A percentile compares a stretch with the other conserved stretches of the same genome.
Evolutionary conservation across 2,329 filamentous ascomycete genomes (phyloP).

Genomic region (Bipolaris victoriae): DNA sequence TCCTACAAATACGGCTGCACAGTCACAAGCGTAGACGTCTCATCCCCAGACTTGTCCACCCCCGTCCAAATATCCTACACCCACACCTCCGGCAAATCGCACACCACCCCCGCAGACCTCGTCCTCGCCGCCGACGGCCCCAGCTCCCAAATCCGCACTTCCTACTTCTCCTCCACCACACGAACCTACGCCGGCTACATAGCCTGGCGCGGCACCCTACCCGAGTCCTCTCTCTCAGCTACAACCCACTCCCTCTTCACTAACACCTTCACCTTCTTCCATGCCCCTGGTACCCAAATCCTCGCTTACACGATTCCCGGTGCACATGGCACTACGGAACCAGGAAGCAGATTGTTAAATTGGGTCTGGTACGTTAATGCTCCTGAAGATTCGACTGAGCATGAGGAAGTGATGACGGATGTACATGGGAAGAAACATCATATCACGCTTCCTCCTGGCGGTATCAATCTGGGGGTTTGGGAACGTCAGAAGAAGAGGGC

Average conservation of each 20-base stretch:
- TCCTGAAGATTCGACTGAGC: constrained; percentile 42
- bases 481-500: constrained; percentile 40
- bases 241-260: constrained; percentile 22
- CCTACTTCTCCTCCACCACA: constrained; percentile 23
- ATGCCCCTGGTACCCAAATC: constrained; percentile 24
- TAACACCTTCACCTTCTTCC: constrained; percentile 30
- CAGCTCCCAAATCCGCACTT: constrained; percentile 28
- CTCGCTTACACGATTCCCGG: constrained; percentile 53
- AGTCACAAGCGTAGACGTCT: constrained; percentile 18
- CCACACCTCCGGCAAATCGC: constrained; percentile 13
- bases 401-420: constrained; percentile 53
- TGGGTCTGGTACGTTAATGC: constrained; percentile 57
- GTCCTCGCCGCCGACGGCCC: constrained; percentile 37
- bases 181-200: constrained; percentile 37
- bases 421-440: constrained; percentile 46
- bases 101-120: constrained; percentile 20
- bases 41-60: constrained; percentile 3
- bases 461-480: constrained; percentile 49
- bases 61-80: constrained; percentile 18
- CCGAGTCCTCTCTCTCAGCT: constrained; percentile 24
- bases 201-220: constrained; percentile 37
- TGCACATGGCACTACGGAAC: constrained; percentile 43
- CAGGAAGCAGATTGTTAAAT: constrained; percentile 52
- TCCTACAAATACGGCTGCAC: constrained; percentile 30
- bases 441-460: constrained; percentile 52